Conservation (phyloP, 2,329 filamentous ascomycete species). For the Colletotrichum australisinense region DNA sequence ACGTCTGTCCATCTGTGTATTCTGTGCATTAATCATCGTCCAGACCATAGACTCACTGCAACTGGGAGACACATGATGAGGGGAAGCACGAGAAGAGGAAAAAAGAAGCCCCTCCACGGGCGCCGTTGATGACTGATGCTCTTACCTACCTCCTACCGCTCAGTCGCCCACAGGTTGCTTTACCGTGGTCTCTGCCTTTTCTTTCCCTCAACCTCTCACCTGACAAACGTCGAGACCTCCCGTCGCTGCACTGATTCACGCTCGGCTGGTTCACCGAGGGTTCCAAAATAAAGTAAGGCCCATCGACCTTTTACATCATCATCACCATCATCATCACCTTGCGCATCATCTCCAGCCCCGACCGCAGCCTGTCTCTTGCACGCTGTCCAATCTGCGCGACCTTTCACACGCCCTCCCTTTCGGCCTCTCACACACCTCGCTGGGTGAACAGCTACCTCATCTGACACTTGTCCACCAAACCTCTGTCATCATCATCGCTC, state of each 20-base stretch:
- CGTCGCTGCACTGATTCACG: background rate
- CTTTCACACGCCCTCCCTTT: background rate
- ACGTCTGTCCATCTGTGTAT: background rate
- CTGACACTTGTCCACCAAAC: conserved; percentile 11
- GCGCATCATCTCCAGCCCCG: background rate
- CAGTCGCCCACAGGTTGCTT: no score
- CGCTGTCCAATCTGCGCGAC: background rate
- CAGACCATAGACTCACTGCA: background rate
- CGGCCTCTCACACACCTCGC: background rate
- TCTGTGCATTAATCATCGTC: no score
- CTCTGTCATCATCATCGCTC: conserved; percentile 28
- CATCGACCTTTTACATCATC: background rate
- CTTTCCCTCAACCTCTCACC: background rate
- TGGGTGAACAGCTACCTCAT: conserved; percentile 7
- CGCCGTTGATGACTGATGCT: background rate
- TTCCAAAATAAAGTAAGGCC: background rate
- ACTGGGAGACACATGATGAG: background rate
- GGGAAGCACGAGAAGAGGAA: background rate
- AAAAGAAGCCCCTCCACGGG: background rate
- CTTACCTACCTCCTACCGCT: no score
- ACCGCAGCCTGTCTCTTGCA: background rate
- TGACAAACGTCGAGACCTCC: background rate
- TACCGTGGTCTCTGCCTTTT: background rate
- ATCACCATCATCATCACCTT: background rate
- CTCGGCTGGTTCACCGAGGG: no score